Conservation (phyloP, 228 moss, liverwort and hornwort genomes). For the Sphagnum magellanicum region DNA sequence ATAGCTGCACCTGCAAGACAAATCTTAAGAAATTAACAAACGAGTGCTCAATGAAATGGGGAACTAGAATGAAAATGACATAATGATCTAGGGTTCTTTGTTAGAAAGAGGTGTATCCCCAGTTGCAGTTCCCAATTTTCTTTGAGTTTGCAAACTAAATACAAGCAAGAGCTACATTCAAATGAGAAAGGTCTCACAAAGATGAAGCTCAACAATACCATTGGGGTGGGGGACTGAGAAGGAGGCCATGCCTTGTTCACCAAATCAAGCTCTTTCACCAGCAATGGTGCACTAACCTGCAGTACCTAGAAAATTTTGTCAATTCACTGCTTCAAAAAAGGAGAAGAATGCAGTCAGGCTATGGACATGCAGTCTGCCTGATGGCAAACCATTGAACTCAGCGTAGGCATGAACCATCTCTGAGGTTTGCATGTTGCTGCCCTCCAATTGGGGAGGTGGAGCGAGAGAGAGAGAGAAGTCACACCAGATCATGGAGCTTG, state of each 20-base stretch:
- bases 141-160: too few relatives aligned
- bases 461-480: neutral
- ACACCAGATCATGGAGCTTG: conserved; percentile 59
- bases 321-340: neutral
- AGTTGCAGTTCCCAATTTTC: too few relatives aligned
- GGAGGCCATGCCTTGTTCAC: conserved; percentile 73
- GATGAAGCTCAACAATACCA: conserved; percentile 24
- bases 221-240: conserved; percentile 59
- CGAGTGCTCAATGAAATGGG: neutral
- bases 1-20: conserved; percentile 64
- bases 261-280: conserved; percentile 73
- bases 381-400: too few relatives aligned
- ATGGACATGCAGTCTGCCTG: too few relatives aligned
- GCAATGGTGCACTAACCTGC: conserved; percentile 64
- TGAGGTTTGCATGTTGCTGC: too few relatives aligned
- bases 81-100: too few relatives aligned
- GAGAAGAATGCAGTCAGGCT: too few relatives aligned
- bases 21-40: neutral
- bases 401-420: too few relatives aligned
- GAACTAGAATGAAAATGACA: too few relatives aligned
- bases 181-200: neutral
- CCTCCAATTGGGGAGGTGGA: neutral
- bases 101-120: too few relatives aligned
- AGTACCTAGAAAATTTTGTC: neutral
- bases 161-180: too few relatives aligned